Base-by-base conservation (phyloP, 306 rosid genomes). In the Vigna trinervia region DNA sequence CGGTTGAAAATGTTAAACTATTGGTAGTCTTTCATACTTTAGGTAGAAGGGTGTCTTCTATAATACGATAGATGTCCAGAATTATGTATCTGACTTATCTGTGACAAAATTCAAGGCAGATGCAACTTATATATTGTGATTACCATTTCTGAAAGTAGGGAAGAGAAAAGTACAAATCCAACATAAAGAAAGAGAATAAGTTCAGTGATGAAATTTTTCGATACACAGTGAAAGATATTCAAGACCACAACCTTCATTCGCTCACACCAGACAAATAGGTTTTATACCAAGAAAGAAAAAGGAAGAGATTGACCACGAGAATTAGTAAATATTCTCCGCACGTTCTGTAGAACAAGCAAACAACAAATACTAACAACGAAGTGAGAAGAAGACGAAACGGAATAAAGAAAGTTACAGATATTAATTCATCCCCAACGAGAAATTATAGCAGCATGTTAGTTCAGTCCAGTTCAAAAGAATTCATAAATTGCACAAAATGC, bases 401-500 rank as follows among this genome's bases (percentile, higher is more conserved):
- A 23, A 57, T 17, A 67, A 65, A 15, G 14, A 32, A 78, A 43
- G 26, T 59, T 59, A 19, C 60, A 72, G 22, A 56, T 34, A 71
- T 67, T 6, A 26, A 77, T 20, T 50, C 13, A 13, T 67, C 39
- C 32, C 67, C 57, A 62, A 7, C 46, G 47, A 62, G 50, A 73
- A 65, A 45, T 51, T 39, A 7, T 72, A 58, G 39, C 59, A 7
- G 67, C 43, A 59, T 51, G 50, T 36, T 71, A 65, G 75, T 52
- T 9, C 15, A 20, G 28, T 75, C 43, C 13, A 54, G 34, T 58
- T 64, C 45, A 72, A 57, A 36, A 72, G 22, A 50, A 70, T 11
- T 41, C 30, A 75, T n/a, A 56, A 80, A 39, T 54, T 32, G 48
- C 38, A 48, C n/a, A 84, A 76, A 57, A 8, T 47, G 71, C 63